These are phyloP conservation scores for Crithidia bombi DNA, from an alignment of 208 protist genomes.

Conservation along the genomic window DNA sequence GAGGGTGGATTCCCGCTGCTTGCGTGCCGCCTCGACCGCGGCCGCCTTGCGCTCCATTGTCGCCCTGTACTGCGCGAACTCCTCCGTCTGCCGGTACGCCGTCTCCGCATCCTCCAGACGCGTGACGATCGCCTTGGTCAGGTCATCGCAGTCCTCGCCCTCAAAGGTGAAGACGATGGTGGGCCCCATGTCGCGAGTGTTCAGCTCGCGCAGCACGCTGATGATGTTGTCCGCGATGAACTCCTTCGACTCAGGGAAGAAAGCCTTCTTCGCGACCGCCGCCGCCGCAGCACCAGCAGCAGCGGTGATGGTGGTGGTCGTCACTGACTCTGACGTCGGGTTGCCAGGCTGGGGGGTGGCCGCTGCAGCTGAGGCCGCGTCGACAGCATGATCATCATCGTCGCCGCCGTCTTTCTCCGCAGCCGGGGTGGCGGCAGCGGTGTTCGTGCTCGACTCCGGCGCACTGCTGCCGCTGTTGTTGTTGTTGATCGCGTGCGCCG, in stretches of 20 bases:
- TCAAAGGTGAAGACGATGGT: slow-evolving; percentile 93
- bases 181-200: slow-evolving; percentile 85
- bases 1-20: slow-evolving; percentile 75
- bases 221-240: slow-evolving; percentile 86
- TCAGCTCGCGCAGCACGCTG: slow-evolving; percentile 90
- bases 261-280: slow-evolving; percentile 1
- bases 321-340: not conserved
- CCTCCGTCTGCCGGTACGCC: slow-evolving; percentile 83
- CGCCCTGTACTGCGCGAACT: slow-evolving; percentile 81
- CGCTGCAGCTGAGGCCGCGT: no score
- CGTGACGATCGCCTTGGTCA: slow-evolving; percentile 80
- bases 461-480: no score
- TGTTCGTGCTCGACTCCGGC: no score
- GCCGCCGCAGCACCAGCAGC: not conserved
- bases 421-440: slow-evolving; percentile 6
- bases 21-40: slow-evolving; percentile 54
- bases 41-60: slow-evolving; percentile 69
- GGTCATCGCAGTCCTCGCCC: slow-evolving; percentile 84
- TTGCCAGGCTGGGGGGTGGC: not conserved
- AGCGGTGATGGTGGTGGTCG: slow-evolving; percentile 15
- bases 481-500: slow-evolving; percentile 6
- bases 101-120: slow-evolving; percentile 81
- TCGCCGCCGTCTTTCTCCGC: slow-evolving; percentile 10
- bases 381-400: slow-evolving; percentile 19
- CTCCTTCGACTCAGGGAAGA: slow-evolving; percentile 83